Evolutionary conservation across 768 basidiomycete species (phyloP), one percentile per base, ranked within the genome.

Genomic region (Butyriboletus loyo): DNA sequence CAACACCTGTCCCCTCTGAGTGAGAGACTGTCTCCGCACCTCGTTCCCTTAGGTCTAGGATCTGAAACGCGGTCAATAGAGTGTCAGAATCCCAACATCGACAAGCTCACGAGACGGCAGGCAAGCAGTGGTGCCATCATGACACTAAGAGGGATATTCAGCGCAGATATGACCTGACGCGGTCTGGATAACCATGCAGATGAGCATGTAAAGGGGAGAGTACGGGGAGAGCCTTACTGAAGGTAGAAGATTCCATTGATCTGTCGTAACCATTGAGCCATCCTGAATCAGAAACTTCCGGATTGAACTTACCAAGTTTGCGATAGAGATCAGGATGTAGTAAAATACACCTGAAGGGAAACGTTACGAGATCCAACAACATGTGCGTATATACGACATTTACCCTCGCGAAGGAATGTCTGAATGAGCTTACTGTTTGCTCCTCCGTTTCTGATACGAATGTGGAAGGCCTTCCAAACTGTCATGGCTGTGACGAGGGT

Each of bases 221-320:
- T 6, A 28, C 14, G n/a, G 34, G 24, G 19, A 47, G 39, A 50
- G 7, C 50, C 84, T 57, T 59, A 88, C 87, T 90, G 89, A n/a
- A 91, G 78, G 67, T 90, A 91, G 66, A 90, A 90, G 32, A 90
- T 85, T 38, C 89, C 89, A 57, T 91, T 91, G 65, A 90, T 83
- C 77, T 78, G 54, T 46, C 24, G 51, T 10, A 15, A 30, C 31
- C 21, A 1, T 38, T 55, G 27, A 62, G 53, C 37, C 38, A 53
- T 24, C n/a, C 39, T 21, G 32, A 13, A 40, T 34, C 6, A 42
- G n/a, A 35, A 25, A 38, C 24, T 51, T 7, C 24, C 11, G 19
- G 28, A 46, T 35, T 25, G 22, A 8, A 61, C 74, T 54, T 49
- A 78, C 78, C 74, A 92, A 72, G 72, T 92, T 92, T 43, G 89